Percentiles rank a stretch among this genome's conserved stretches.
Evolutionary conservation across 345 rosid genomes (phyloP).

Genomic region (Excoecaria agallocha): DNA sequence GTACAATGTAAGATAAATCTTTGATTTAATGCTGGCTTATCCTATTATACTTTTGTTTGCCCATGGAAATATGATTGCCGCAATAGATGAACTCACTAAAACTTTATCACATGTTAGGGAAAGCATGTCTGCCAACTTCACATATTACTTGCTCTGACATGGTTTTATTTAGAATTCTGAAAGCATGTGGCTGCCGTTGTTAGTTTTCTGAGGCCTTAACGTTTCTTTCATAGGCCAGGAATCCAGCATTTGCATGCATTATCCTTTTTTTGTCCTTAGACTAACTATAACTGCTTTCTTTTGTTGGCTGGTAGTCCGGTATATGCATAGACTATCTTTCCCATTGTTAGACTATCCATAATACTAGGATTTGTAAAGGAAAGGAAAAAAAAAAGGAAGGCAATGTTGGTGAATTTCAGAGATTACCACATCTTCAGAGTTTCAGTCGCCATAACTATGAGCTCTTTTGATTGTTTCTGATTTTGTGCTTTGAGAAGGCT

Average conservation of each 20-base stretch:
- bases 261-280: too few relatives aligned
- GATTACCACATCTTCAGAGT: neutral
- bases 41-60: neutral
- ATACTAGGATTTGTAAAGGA: neutral
- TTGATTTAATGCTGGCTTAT: constrained; percentile 8
- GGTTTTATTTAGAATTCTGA: too few relatives aligned
- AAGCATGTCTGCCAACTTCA: too few relatives aligned
- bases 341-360: neutral
- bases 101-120: too few relatives aligned
- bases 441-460: neutral
- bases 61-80: neutral
- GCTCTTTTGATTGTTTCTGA: neutral
- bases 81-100: too few relatives aligned
- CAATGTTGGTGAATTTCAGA: neutral
- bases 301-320: neutral
- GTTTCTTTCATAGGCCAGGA: too few relatives aligned
- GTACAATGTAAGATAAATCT: neutral
- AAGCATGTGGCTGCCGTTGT: too few relatives aligned
- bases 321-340: neutral
- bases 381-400: neutral
- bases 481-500: neutral
- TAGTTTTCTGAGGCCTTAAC: too few relatives aligned
- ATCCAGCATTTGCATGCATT: too few relatives aligned
- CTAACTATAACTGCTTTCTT: neutral
- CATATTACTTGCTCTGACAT: too few relatives aligned